These are phyloP conservation scores for Aquilaria malaccensis DNA, from an alignment of 345 rosid species.

Conservation along the genomic window DNA sequence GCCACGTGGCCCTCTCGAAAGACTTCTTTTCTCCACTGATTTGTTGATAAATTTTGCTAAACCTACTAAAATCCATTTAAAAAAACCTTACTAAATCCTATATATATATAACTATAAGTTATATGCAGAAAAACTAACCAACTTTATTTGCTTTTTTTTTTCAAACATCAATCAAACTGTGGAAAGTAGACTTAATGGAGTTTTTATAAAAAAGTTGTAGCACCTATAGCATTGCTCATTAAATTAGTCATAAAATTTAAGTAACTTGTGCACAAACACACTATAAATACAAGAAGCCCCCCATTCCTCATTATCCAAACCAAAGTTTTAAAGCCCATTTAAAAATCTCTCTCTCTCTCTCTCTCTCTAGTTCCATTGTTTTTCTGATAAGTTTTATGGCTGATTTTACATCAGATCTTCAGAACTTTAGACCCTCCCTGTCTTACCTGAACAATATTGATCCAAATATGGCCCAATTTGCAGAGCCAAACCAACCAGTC, in stretches of 20 bases:
- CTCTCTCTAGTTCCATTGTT: no score
- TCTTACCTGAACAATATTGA: slow-evolving; percentile 26
- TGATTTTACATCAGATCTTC: slow-evolving; percentile 30
- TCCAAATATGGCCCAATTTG: slow-evolving; percentile 28
- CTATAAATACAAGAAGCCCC: slow-evolving; percentile 22
- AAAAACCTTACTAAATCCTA: no score
- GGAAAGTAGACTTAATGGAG: no score
- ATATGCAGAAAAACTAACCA: no score
- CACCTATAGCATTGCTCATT: no score
- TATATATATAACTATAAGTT: no score
- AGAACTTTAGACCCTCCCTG: slow-evolving; percentile 22
- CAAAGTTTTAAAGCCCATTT: background rate
- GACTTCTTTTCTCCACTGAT: background rate
- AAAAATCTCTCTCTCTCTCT: no score
- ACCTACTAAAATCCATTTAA: no score
- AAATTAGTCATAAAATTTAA: no score
- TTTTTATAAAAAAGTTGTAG: no score
- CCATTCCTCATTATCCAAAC: slow-evolving; percentile 13
- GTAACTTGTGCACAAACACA: background rate
- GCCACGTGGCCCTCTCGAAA: slow-evolving; percentile 24
- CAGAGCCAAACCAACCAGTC: slow-evolving; percentile 23
- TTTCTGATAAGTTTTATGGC: slow-evolving; percentile 23
- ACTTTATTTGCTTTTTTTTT: no score
- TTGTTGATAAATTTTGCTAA: background rate
- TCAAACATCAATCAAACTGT: no score